Conservation (phyloP, 495 filamentous ascomycete species). For the Hypoxylon rickii region DNA sequence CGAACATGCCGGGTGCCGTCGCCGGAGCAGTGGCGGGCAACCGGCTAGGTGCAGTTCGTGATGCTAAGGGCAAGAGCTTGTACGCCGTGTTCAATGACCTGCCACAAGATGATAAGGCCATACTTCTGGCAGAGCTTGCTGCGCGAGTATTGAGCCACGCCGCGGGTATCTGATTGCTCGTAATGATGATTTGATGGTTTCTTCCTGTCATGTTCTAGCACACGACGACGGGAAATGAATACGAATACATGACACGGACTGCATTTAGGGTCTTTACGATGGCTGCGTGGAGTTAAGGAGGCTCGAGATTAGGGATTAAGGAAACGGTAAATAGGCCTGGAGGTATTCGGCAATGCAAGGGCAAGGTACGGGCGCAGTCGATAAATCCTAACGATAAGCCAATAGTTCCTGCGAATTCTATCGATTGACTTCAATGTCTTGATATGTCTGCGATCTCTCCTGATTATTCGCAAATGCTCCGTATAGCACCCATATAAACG, state of each 20-base stretch:
- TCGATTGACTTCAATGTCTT: no score
- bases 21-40: slow-evolving; percentile 95
- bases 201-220: neutral
- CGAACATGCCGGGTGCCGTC: slow-evolving; percentile 83
- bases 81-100: slow-evolving; percentile 88
- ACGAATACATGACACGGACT: neutral
- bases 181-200: neutral
- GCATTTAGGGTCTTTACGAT: neutral
- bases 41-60: slow-evolving; percentile 81
- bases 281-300: neutral
- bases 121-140: slow-evolving; percentile 74
- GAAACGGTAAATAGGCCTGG: no score
- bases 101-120: slow-evolving; percentile 76
- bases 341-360: no score
- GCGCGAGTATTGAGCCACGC: slow-evolving; percentile 70
- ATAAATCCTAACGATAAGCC: neutral
- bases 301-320: neutral
- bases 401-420: no score
- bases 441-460: no score
- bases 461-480: no score
- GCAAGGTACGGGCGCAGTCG: neutral
- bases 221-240: neutral
- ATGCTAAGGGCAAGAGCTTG: slow-evolving; percentile 92
- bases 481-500: no score
- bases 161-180: slow-evolving; percentile 42